phyloP scores from a whole-genome alignment of 495 filamentous ascomycete genomes.

The Penicillium subrubescens region DNA sequence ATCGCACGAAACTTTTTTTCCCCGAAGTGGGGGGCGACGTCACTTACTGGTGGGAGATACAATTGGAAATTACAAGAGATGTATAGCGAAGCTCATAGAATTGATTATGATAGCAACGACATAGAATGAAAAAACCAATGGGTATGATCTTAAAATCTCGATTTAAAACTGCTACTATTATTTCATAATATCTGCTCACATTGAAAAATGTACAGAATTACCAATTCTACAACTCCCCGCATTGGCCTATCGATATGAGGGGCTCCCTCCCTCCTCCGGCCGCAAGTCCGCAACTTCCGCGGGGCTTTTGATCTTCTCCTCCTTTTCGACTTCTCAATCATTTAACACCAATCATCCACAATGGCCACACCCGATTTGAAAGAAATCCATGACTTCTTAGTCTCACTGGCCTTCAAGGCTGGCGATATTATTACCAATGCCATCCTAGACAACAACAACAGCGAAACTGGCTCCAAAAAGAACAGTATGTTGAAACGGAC shows the following conservation, averaged over 20 bases:
- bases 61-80: background rate
- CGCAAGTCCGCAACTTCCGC: background rate
- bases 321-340: background rate
- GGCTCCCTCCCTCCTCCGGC: background rate
- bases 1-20: constrained; percentile 20
- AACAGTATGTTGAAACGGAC: constrained; percentile 63
- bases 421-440: constrained; percentile 81
- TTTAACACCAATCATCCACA: background rate
- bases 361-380: constrained; percentile 57
- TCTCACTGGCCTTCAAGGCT: constrained; percentile 73
- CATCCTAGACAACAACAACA: constrained; percentile 60
- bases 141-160: background rate
- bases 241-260: background rate
- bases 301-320: background rate
- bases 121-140: background rate
- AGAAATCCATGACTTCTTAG: constrained; percentile 78
- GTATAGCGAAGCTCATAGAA: background rate
- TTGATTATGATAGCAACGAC: background rate
- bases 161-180: background rate
- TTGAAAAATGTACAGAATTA: background rate
- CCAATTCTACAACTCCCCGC: background rate
- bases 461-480: constrained; percentile 68
- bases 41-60: constrained; percentile 8
- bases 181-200: background rate
- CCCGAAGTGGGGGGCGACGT: constrained; percentile 29